Conservation (phyloP, 805 yeast species). For the Ascoidea asiatica region DNA sequence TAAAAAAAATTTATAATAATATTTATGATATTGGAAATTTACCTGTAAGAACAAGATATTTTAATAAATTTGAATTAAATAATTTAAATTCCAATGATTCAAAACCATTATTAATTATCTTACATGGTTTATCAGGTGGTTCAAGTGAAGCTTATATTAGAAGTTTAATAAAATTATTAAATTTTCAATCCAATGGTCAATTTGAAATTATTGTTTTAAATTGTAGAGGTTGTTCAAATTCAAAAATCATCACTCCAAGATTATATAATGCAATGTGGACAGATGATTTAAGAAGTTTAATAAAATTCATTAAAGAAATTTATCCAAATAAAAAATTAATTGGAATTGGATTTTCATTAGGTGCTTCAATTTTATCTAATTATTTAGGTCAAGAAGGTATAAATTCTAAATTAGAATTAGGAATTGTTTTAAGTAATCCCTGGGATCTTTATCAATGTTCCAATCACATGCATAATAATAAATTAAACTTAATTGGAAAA, state of each 20-base stretch:
- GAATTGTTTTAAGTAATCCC: conserved; percentile 50
- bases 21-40: conserved; percentile 12
- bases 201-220: conserved; percentile 63
- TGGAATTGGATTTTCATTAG: conserved; percentile 71
- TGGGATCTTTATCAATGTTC: conserved; percentile 57
- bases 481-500: conserved; percentile 28
- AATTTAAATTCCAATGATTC: conserved; percentile 18
- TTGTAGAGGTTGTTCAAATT: conserved; percentile 64
- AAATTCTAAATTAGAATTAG: conserved; percentile 32
- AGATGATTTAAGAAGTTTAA: conserved; percentile 47
- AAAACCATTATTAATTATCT: conserved; percentile 46
- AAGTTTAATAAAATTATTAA: conserved; percentile 32
- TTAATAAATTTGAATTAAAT: conserved; percentile 31
- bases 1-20: background rate
- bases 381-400: conserved; percentile 52
- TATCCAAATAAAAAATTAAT: conserved; percentile 56
- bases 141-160: conserved; percentile 71
- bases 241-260: conserved; percentile 53
- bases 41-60: conserved; percentile 40
- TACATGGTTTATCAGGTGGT: conserved; percentile 80
- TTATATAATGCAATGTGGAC: conserved; percentile 64
- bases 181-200: conserved; percentile 13
- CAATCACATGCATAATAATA: conserved; percentile 21
- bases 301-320: conserved; percentile 31
- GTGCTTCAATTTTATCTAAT: conserved; percentile 59